phyloP scores from a whole-genome alignment of 78 protist genomes.

The Tieghemostelium lacteum region DNA sequence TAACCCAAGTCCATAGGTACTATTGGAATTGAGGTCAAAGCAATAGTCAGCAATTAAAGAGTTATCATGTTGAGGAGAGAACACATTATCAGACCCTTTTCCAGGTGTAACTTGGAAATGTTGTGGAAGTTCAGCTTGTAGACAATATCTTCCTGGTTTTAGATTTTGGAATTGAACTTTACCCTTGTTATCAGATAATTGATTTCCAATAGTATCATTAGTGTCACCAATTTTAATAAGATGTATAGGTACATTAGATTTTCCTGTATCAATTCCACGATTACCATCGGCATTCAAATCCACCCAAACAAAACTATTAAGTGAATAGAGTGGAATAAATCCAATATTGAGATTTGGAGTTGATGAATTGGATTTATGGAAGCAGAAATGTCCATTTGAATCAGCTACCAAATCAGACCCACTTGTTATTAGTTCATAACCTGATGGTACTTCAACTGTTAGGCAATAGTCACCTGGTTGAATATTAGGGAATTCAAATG shows the following conservation, averaged over 20 bases:
- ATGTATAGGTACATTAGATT: background rate
- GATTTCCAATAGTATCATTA: background rate
- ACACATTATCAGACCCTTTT: too few species aligned
- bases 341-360: too few species aligned
- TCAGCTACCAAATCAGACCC: background rate
- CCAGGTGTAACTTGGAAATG: slow-evolving; percentile 5
- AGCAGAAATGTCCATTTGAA: slow-evolving; percentile 1
- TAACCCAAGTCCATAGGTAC: too few species aligned
- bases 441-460: background rate
- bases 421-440: too few species aligned
- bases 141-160: slow-evolving; percentile 25
- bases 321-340: too few species aligned
- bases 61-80: background rate
- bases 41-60: slow-evolving; percentile 10
- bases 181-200: slow-evolving; percentile 16
- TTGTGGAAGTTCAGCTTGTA: slow-evolving; percentile 4
- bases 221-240: background rate
- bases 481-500: background rate
- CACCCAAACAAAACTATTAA: slow-evolving; percentile 16
- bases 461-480: slow-evolving; percentile 12
- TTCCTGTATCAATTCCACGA: background rate
- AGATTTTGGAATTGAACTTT: background rate
- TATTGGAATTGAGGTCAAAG: background rate
- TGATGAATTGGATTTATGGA: too few species aligned
- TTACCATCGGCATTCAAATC: slow-evolving; percentile 24